phyloP scores from a whole-genome alignment of 148 eudicot genomes.

The Heliosperma pusillum region DNA sequence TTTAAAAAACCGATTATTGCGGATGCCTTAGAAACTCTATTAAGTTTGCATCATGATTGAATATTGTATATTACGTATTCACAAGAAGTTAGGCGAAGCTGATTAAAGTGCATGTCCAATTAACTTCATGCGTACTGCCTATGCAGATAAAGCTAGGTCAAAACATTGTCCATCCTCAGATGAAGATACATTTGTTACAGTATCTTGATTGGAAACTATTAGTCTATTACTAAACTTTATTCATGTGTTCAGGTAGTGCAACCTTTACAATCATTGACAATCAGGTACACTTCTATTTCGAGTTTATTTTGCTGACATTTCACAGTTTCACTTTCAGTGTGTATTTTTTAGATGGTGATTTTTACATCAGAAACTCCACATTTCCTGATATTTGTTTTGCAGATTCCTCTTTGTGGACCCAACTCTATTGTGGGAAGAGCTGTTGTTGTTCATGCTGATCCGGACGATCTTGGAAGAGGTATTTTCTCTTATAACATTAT shows the following conservation, averaged over 20 bases:
- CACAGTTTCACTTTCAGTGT: neutral
- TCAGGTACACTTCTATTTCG: constrained; percentile 44
- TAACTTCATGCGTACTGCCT: neutral
- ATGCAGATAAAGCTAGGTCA: neutral
- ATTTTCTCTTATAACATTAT: neutral
- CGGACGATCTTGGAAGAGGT: constrained; percentile 99
- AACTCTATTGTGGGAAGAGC: constrained; percentile 91
- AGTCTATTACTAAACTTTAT: neutral
- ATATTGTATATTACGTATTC: no score
- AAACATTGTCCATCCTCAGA: neutral
- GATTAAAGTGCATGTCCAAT: neutral
- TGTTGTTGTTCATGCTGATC: constrained; percentile 95
- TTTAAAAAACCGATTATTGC: no score
- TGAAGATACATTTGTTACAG: neutral
- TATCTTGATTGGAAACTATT: neutral
- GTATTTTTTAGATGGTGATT: neutral
- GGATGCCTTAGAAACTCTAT: no score
- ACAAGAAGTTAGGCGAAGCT: no score
- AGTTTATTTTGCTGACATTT: neutral
- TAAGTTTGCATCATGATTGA: no score
- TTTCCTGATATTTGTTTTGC: constrained; percentile 13
- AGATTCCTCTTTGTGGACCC: constrained; percentile 88
- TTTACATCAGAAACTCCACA: neutral
- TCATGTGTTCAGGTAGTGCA: constrained; percentile 57
- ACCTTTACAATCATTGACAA: constrained; percentile 69